Conservation (phyloP, 164 flowering plant species). For the Saururus chinensis region DNA sequence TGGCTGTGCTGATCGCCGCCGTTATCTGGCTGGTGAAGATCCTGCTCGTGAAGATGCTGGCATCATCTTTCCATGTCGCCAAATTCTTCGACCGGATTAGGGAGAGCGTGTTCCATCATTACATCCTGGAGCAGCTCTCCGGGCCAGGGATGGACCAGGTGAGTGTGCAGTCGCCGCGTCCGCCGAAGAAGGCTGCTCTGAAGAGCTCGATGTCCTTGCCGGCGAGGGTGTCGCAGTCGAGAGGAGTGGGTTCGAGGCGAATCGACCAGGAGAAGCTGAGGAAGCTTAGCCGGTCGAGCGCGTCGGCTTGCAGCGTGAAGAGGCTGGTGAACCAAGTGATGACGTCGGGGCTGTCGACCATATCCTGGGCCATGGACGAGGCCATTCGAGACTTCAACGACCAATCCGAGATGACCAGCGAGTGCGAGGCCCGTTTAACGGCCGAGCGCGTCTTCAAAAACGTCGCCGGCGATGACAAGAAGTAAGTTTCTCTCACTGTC, state of each 20-base stretch:
- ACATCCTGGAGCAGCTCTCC: constrained; percentile 59
- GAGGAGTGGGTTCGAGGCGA: constrained; percentile 24
- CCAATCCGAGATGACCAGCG: constrained; percentile 50
- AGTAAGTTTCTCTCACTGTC: constrained; percentile 33
- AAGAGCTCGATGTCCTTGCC: constrained; percentile 17
- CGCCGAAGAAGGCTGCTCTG: constrained; percentile 7
- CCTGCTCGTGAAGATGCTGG: constrained; percentile 45
- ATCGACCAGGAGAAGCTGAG: constrained; percentile 60
- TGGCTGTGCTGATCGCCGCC: constrained; percentile 44
- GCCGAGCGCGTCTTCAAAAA: constrained; percentile 57
- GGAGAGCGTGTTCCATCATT: constrained; percentile 69
- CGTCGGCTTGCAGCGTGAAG: constrained; percentile 80
- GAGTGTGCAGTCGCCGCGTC: constrained; percentile 6
- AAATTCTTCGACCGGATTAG: constrained; percentile 82
- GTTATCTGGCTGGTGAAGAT: constrained; percentile 60
- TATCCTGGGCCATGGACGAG: constrained; percentile 33
- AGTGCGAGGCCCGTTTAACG: constrained; percentile 66
- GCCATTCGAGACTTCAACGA: constrained; percentile 36
- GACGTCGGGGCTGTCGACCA: constrained; percentile 44
- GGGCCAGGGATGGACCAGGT: constrained; percentile 54
- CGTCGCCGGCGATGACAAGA: constrained; percentile 58
- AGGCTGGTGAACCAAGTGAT: constrained; percentile 40
- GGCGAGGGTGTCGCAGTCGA: constrained; percentile 31
- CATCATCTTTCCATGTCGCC: constrained; percentile 56
- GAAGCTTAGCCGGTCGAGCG: constrained; percentile 46